Evolutionary conservation across 805 yeast genomes (phyloP).

Genomic region (Teunomyces stri): DNA sequence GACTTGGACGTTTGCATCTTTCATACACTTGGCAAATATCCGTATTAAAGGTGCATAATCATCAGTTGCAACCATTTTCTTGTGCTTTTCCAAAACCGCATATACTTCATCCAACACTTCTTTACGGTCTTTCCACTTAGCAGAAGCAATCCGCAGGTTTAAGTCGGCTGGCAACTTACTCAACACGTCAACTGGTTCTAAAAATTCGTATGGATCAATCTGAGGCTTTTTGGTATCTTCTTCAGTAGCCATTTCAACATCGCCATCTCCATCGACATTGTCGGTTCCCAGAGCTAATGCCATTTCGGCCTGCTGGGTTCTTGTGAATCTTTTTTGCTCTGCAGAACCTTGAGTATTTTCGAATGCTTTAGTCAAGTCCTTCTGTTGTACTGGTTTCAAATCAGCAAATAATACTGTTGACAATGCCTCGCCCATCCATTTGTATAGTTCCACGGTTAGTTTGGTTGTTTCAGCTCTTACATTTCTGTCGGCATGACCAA

Average conservation of each 20-base stretch:
- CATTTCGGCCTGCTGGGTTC: constrained; percentile 47
- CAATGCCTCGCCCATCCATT: constrained; percentile 69
- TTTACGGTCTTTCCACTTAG: constrained; percentile 90
- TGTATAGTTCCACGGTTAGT: constrained; percentile 65
- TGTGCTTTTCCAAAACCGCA: constrained; percentile 49
- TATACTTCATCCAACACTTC: constrained; percentile 70
- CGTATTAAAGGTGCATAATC: constrained; percentile 69
- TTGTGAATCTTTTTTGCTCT: constrained; percentile 54
- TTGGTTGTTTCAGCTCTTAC: constrained; percentile 78
- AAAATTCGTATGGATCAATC: constrained; percentile 67
- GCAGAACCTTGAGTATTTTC: constrained; percentile 47
- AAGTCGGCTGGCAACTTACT: constrained; percentile 66
- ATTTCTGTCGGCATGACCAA: constrained; percentile 80
- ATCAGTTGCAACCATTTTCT: constrained; percentile 51
- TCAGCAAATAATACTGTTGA: constrained; percentile 60
- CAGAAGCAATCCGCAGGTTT: constrained; percentile 49
- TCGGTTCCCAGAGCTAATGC: constrained; percentile 2
- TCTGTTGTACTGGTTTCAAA: constrained; percentile 89
- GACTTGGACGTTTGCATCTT: constrained; percentile 87
- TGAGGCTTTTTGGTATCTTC: constrained; percentile 10
- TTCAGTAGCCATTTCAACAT: constrained; percentile 32
- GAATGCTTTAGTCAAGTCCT: constrained; percentile 72
- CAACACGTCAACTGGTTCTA: constrained; percentile 67
- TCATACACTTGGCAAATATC: constrained; percentile 65
- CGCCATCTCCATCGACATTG: constrained; percentile 9